A percentile compares a stretch with the other conserved stretches of the same genome.
These are phyloP conservation scores for Lactifluus volemus DNA, from an alignment of 768 basidiomycete genomes.

Conservation along the genomic window DNA sequence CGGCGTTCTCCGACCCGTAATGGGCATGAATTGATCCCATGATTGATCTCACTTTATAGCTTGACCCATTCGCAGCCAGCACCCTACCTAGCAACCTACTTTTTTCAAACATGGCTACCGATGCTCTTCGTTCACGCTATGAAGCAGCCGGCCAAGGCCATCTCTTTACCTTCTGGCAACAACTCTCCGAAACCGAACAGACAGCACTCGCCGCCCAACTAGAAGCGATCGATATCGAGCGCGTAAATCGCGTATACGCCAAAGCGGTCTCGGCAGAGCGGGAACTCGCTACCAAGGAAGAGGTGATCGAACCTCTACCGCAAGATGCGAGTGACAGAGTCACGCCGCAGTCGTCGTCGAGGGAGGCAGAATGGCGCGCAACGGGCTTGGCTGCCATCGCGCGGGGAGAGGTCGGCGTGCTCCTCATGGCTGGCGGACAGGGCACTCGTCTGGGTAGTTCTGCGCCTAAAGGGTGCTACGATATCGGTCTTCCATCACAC, in stretches of 20 bases:
- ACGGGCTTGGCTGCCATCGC: constrained; percentile 77
- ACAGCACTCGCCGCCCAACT: constrained; percentile 61
- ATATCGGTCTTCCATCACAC: constrained; percentile 88
- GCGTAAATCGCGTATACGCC: constrained; percentile 82
- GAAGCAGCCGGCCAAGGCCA: constrained; percentile 80
- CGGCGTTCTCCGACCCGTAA: no score
- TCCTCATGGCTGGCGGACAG: constrained; percentile 97
- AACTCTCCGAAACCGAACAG: constrained; percentile 58
- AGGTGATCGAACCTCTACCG: constrained; percentile 73
- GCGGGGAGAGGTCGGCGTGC: constrained; percentile 80
- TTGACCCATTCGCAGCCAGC: no score
- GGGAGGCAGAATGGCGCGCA: constrained; percentile 64
- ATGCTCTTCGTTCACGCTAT: constrained; percentile 54
- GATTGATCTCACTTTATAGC: no score
- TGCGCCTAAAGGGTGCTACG: constrained; percentile 96
- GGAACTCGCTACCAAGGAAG: constrained; percentile 31
- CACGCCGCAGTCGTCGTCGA: constrained; percentile 40
- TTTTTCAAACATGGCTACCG: constrained; percentile 39
- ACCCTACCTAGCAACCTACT: neutral
- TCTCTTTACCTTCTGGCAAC: constrained; percentile 80
- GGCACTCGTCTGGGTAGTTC: constrained; percentile 89
- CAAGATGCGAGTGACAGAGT: constrained; percentile 62
- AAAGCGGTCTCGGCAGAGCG: constrained; percentile 66
- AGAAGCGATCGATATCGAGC: constrained; percentile 71
- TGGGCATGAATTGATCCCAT: no score